Percentiles rank a stretch among this genome's conserved stretches.
Evolutionary conservation across 2,329 filamentous ascomycete genomes (phyloP).

Genomic region (Colletotrichum plurivorum): DNA sequence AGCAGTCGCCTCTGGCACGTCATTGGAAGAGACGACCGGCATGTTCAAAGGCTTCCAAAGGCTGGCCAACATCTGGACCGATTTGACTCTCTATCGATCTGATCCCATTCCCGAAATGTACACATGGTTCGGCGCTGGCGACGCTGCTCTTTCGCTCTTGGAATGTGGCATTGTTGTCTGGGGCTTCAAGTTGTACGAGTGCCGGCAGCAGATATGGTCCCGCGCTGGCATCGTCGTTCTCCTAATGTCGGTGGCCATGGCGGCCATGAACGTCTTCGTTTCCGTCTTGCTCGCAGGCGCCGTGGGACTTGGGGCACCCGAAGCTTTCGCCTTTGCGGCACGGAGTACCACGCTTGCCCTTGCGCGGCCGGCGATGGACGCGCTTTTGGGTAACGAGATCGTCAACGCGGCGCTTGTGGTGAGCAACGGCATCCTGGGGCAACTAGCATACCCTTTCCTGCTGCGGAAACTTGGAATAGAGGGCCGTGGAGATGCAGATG

Average conservation of each 20-base stretch:
- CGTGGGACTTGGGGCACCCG: conserved; percentile 52
- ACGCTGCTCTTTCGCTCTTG: conserved; percentile 63
- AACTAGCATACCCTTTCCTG: conserved; percentile 55
- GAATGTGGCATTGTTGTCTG: conserved; percentile 66
- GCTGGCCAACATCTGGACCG: conserved; percentile 53
- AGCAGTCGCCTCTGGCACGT: conserved; percentile 47
- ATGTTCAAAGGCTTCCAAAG: conserved; percentile 52
- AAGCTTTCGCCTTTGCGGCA: conserved; percentile 62
- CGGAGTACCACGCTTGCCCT: conserved; percentile 66
- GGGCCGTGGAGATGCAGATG: conserved; percentile 13
- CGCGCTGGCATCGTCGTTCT: conserved; percentile 56
- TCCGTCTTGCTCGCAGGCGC: conserved; percentile 55
- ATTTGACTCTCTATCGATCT: conserved; percentile 26
- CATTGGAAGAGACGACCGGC: conserved; percentile 48
- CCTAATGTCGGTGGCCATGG: conserved; percentile 52
- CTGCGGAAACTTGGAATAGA: conserved; percentile 49
- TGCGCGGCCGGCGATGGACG: conserved; percentile 61
- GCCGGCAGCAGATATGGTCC: conserved; percentile 61
- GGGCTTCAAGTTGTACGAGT: conserved; percentile 69
- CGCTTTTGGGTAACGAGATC: conserved; percentile 60
- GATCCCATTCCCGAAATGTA: conserved; percentile 36
- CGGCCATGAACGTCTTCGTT: conserved; percentile 58
- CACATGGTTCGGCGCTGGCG: conserved; percentile 60
- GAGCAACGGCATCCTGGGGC: conserved; percentile 63
- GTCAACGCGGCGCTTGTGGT: conserved; percentile 67